Base-by-base conservation (phyloP, 495 filamentous ascomycete genomes). In the Jackrogersella minutella region DNA sequence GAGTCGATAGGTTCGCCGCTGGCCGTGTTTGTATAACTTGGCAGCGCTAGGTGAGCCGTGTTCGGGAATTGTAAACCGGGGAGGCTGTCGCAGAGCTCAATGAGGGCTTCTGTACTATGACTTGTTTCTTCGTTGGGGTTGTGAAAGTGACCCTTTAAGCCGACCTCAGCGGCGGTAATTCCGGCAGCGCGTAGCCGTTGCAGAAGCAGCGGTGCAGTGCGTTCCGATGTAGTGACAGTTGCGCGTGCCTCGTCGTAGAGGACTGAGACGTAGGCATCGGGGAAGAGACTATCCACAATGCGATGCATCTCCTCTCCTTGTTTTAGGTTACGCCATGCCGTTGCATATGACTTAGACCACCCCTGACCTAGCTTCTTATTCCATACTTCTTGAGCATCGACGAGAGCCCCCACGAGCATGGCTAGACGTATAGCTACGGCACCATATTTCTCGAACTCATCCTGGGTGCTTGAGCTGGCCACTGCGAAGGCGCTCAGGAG, bases 241-340 rank as follows among this genome's bases (percentile, higher is more conserved):
- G 65, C 77, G 7, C 81, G 62, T 0, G 62, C 53, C n/a, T 80
- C 71, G 43, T 82, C 81, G 26, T 74, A 80, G 0, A 24, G 19
- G 2, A 82, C 79, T 1, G 81, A 79, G 10, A 81, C 52, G 33
- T 83, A 83, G 11, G 78, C 73, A 61, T 82, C 37, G 77, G 74
- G 0, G 9, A 37, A 53, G 3, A 49, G 21, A 8, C 19, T 6
- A 11, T 37, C 50, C 9, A 53, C 17, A 13, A 37, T 24, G 16
- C 50, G 14, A 5, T 14, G n/a, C 50, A 53, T 44, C 6, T 44
- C 41, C 21, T 19, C 19, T 22, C 19, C 41, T 19, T 44, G 41
- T 21, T 22, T 21, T 3, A 7, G 5, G 8, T 9, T 24, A 44
- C 19, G 17, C 41, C 41, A 44, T 24, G 41, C 41, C 21, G 19